Evolutionary conservation across 2,329 filamentous ascomycete species (phyloP).

Genomic region (Alternaria ventricosa): DNA sequence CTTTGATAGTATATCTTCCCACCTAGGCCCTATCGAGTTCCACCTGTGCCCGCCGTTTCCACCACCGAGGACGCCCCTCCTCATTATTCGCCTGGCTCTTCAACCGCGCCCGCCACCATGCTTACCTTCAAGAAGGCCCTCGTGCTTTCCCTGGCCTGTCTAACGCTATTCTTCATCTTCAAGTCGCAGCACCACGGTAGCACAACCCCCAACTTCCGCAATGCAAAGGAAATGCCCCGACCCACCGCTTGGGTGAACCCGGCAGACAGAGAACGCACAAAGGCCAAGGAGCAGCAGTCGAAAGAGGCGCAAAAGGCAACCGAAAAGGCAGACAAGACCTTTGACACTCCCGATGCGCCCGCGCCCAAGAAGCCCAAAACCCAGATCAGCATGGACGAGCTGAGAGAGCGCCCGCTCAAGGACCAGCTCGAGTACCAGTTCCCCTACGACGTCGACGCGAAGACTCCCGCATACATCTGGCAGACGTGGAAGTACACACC

Average conservation of each 20-base stretch:
- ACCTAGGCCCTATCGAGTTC: conserved; percentile 3
- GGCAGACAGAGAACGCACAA: conserved; percentile 15
- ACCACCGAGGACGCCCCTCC: not conserved
- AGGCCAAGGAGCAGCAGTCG: conserved; percentile 15
- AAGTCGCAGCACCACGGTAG: conserved; percentile 61
- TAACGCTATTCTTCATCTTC: conserved; percentile 74
- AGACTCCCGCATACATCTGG: conserved; percentile 98
- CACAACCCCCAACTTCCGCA: conserved; percentile 39
- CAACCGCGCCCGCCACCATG: conserved; percentile 60
- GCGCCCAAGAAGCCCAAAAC: conserved; percentile 53
- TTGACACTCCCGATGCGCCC: conserved; percentile 37
- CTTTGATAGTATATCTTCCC: conserved; percentile 7
- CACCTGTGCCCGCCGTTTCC: not conserved
- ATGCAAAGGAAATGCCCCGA: conserved; percentile 46
- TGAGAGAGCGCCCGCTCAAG: conserved; percentile 74
- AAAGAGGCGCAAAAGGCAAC: conserved; percentile 19
- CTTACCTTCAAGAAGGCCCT: conserved; percentile 79
- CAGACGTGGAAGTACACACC: conserved; percentile 97
- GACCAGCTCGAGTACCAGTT: conserved; percentile 90
- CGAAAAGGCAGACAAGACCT: conserved; percentile 35
- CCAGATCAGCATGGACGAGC: conserved; percentile 72
- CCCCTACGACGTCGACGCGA: conserved; percentile 84
- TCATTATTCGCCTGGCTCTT: not conserved
- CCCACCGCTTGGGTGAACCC: conserved; percentile 43
- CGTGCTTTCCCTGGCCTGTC: conserved; percentile 70